Percentiles rank a stretch among this genome's conserved stretches.
Evolutionary conservation across 2,329 filamentous ascomycete species (phyloP).

Genomic region (Drechslera avenae): DNA sequence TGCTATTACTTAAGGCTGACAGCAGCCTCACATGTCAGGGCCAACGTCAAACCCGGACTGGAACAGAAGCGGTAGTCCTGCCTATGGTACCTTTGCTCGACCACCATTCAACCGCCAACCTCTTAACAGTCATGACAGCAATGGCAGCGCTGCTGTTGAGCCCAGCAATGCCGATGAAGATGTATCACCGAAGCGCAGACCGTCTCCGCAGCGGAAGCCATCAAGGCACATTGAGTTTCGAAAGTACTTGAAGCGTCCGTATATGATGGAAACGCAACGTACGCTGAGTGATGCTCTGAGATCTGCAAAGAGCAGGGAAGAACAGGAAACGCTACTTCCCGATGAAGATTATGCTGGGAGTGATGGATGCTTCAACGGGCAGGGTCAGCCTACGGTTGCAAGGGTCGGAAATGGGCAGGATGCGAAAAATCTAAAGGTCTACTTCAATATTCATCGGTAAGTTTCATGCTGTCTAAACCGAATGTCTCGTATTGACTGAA

Average conservation of each 20-base stretch:
- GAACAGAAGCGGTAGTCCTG: constrained; percentile 26
- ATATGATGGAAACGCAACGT: constrained; percentile 39
- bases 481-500: constrained; percentile 1
- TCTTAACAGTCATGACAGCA: constrained; percentile 21
- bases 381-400: constrained; percentile 39
- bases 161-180: constrained; percentile 25
- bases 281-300: constrained; percentile 47
- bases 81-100: constrained; percentile 33
- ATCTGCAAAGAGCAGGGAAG: constrained; percentile 52
- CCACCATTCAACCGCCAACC: constrained; percentile 21
- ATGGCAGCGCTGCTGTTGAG: constrained; percentile 23
- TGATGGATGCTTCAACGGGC: constrained; percentile 52
- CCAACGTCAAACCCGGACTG: constrained; percentile 35
- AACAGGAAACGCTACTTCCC: constrained; percentile 55
- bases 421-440: constrained; percentile 70
- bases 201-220: constrained; percentile 21
- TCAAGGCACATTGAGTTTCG: constrained; percentile 41
- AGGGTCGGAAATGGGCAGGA: constrained; percentile 55
- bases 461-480: neutral
- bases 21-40: constrained; percentile 32
- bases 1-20: constrained; percentile 1
- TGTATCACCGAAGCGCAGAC: constrained; percentile 28
- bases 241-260: constrained; percentile 41
- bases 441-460: constrained; percentile 74
- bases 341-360: constrained; percentile 53